Conservation (phyloP, 139 green algal species). For the Chlorella sp. region DNA sequence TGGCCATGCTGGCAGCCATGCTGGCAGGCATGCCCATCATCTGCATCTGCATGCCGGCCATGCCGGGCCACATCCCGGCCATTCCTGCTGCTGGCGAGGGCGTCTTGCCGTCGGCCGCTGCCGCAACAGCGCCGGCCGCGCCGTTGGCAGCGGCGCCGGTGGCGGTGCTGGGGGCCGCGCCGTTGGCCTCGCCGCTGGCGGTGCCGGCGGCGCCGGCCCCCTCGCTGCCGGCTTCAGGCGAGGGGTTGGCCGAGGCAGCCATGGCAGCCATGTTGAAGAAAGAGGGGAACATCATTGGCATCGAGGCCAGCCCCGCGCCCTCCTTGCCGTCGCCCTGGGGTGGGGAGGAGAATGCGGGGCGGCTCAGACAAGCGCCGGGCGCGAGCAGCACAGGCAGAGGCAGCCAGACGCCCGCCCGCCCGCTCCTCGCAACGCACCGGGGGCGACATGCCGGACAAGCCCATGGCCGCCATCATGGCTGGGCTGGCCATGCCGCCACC, state of each 20-base stretch:
- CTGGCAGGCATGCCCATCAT: not conserved
- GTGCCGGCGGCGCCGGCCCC: not conserved
- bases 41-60: not conserved
- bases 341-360: too few species aligned
- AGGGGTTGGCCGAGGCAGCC: not conserved
- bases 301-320: not conserved
- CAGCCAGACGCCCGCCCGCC: not conserved
- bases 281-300: not conserved
- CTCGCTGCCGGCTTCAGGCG: not conserved
- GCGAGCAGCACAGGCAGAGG: conserved; percentile 1
- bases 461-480: conserved; percentile 7
- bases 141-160: not conserved
- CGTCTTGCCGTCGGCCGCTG: not conserved
- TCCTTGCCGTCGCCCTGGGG: not conserved
- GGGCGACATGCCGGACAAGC: not conserved
- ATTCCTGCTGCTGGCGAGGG: not conserved
- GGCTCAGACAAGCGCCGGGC: not conserved
- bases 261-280: not conserved
- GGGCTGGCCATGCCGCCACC: conserved; percentile 9
- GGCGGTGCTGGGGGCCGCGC: not conserved
- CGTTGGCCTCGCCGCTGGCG: not conserved
- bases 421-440: not conserved
- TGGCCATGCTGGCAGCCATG: not conserved
- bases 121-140: not conserved
- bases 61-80: not conserved